phyloP scores from a whole-genome alignment of 1,284 basidiomycete species.

The Naganishia cerealis region DNA sequence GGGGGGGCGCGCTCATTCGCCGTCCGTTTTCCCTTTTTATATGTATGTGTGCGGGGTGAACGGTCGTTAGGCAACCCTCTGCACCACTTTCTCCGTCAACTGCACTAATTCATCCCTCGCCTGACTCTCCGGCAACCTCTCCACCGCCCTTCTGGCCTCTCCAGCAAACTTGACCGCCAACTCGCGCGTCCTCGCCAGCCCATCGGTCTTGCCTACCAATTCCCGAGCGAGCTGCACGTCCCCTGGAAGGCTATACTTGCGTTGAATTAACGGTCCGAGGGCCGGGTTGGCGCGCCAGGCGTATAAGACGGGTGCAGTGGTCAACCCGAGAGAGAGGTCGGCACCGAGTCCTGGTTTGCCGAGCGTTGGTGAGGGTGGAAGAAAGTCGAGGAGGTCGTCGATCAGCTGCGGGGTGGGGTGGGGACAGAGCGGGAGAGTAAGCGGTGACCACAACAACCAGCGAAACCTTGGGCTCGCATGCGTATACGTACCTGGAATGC shows the following conservation, averaged over 20 bases:
- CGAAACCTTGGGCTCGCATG: too few species aligned
- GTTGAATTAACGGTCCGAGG: conserved; percentile 75
- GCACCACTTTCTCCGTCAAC: conserved; percentile 55
- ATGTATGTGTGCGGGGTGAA: not conserved
- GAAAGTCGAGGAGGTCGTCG: conserved; percentile 88
- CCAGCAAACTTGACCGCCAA: conserved; percentile 76
- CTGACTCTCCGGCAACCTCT: conserved; percentile 73
- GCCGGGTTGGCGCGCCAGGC: conserved; percentile 84
- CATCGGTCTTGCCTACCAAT: conserved; percentile 71
- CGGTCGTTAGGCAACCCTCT: conserved; percentile 44
- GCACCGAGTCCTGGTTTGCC: conserved; percentile 81
- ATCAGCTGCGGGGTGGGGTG: conserved; percentile 65
- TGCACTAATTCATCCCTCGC: conserved; percentile 67
- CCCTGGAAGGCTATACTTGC: conserved; percentile 77
- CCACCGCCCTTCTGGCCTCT: conserved; percentile 71
- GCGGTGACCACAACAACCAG: too few species aligned
- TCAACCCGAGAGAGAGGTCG: conserved; percentile 80
- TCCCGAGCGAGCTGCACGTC: conserved; percentile 80
- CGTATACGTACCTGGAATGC: conserved; percentile 79
- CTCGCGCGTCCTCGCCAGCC: conserved; percentile 73
- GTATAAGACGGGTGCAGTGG: conserved; percentile 90
- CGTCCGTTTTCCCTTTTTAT: too few species aligned
- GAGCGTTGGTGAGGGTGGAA: conserved; percentile 62
- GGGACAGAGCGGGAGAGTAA: not conserved
- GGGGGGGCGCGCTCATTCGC: too few species aligned